Evolutionary conservation across 2,329 filamentous ascomycete genomes (phyloP).

Genomic region (Gaeumannomyces tritici): DNA sequence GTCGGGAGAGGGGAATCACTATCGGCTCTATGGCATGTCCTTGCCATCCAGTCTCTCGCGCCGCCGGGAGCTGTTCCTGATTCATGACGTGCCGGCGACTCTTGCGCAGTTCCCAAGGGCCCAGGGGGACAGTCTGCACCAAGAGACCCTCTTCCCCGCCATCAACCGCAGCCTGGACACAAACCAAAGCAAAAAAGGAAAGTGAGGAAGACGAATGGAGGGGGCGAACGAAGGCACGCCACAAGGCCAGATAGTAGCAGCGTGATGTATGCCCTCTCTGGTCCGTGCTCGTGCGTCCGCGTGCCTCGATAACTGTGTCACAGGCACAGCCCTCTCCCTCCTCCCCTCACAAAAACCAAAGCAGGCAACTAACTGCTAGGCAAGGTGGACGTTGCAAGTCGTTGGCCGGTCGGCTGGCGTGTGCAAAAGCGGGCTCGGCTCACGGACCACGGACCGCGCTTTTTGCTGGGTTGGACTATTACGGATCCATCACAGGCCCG

Average conservation of each 20-base stretch:
- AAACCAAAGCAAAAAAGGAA: background rate
- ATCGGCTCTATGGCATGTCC: background rate
- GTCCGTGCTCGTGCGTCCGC: background rate
- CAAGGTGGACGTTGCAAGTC: background rate
- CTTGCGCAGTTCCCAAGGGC: background rate
- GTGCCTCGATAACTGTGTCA: background rate
- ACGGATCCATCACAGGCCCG: background rate
- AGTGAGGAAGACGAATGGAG: background rate
- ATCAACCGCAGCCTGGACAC: too few relatives aligned
- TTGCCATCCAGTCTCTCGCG: background rate
- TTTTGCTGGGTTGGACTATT: background rate
- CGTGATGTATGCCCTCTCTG: background rate
- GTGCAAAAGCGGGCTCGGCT: background rate
- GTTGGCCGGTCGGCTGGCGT: too few relatives aligned
- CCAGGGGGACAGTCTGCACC: background rate
- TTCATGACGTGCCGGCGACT: background rate
- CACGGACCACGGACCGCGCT: background rate
- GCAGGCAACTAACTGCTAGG: background rate
- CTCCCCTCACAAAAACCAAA: background rate
- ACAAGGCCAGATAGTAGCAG: background rate
- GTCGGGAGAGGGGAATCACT: background rate
- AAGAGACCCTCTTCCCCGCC: background rate
- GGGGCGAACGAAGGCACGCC: too few relatives aligned
- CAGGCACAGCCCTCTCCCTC: background rate
- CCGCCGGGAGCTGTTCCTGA: background rate